Evolutionary conservation across 495 filamentous ascomycete species (phyloP).

Genomic region (Xylaria scruposa): DNA sequence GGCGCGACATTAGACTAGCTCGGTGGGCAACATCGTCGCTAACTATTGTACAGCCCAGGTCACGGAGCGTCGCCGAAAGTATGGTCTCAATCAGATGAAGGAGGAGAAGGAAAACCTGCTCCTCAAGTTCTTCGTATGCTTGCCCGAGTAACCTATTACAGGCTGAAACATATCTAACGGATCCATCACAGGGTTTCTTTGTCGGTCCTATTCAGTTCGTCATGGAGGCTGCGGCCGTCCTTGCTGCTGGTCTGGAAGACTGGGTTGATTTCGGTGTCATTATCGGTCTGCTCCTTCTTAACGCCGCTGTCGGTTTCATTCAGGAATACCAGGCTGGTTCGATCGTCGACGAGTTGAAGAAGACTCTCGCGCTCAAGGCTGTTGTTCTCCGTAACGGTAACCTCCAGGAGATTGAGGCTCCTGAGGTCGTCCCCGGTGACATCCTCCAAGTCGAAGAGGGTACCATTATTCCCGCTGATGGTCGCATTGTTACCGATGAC

Average conservation of each 20-base stretch:
- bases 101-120: constrained; percentile 86
- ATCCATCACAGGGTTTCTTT: constrained; percentile 63
- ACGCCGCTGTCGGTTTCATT: constrained; percentile 83
- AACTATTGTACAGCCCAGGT: constrained; percentile 60
- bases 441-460: constrained; percentile 88
- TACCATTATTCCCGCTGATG: constrained; percentile 89
- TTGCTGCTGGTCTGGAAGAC: constrained; percentile 80
- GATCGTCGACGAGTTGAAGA: constrained; percentile 90
- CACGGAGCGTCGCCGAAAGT: constrained; percentile 70
- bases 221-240: constrained; percentile 83
- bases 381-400: constrained; percentile 79
- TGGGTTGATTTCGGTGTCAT: constrained; percentile 87
- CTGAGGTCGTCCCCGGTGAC: constrained; percentile 87
- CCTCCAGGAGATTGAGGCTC: constrained; percentile 73
- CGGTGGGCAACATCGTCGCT: constrained; percentile 15
- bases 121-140: constrained; percentile 73
- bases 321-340: constrained; percentile 91
- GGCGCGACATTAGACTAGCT: neutral
- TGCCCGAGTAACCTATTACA: neutral
- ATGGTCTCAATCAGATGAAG: constrained; percentile 87
- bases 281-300: constrained; percentile 74
- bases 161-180: constrained; percentile 16
- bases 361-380: constrained; percentile 86
- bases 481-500: constrained; percentile 78
- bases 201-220: constrained; percentile 92